Evolutionary conservation across 129 eudicot species (phyloP).

Genomic region (Flaveria brownii): DNA sequence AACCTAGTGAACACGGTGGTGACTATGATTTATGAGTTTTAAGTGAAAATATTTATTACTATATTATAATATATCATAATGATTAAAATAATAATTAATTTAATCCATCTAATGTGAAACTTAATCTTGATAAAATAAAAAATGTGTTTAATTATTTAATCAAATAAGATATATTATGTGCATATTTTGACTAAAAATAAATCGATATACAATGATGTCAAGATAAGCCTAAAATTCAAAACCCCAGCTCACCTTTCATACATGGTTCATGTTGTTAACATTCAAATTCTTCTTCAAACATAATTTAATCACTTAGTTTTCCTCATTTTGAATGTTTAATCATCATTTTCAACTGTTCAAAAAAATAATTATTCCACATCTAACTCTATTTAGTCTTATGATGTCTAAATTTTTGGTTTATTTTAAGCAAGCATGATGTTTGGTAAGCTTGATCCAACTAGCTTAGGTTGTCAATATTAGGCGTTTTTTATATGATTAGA

Average conservation of each 20-base stretch:
- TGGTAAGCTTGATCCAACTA: not conserved
- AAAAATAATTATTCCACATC: not conserved
- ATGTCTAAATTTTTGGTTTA: not conserved
- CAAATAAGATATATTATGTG: not conserved
- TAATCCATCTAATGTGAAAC: not conserved
- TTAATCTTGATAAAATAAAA: not conserved
- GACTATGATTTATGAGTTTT: not conserved
- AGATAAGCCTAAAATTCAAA: not conserved
- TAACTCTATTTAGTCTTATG: not conserved
- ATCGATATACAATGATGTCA: not conserved
- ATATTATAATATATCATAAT: no score
- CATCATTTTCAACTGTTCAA: not conserved
- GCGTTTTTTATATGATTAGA: not conserved
- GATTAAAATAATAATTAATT: no score
- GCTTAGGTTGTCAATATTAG: not conserved
- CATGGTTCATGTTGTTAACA: not conserved
- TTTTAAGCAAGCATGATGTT: not conserved
- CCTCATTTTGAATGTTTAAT: constrained; percentile 9
- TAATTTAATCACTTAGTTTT: constrained; percentile 12
- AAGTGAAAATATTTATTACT: not conserved
- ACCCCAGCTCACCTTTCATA: not conserved
- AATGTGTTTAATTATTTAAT: not conserved
- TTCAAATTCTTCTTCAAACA: not conserved
- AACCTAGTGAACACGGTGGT: not conserved
- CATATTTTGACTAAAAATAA: not conserved